Percentiles rank a stretch among this genome's conserved stretches.
These are phyloP conservation scores for Cajanus cajan DNA, from an alignment of 306 rosid genomes.

Conservation along the genomic window DNA sequence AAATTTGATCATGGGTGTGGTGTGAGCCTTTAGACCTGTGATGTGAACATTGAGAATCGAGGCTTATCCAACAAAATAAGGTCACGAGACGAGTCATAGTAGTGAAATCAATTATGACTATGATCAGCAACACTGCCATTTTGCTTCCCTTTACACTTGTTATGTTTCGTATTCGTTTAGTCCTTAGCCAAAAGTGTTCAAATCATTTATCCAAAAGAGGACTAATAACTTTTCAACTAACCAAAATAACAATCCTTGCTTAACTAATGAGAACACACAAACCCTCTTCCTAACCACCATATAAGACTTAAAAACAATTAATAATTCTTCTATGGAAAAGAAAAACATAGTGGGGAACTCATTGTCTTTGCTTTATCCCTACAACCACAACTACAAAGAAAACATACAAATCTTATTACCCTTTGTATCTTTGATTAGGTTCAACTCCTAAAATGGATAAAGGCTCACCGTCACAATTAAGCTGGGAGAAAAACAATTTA, in stretches of 20 bases:
- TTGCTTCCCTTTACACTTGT: constrained; percentile 23
- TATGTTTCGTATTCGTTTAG: constrained; percentile 23
- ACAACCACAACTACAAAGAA: background rate
- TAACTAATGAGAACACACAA: constrained; percentile 1
- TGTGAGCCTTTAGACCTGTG: constrained; percentile 23
- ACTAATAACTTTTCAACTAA: constrained; percentile 31
- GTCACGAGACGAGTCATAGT: background rate
- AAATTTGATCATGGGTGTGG: constrained; percentile 1
- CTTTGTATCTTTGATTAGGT: background rate
- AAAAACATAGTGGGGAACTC: constrained; percentile 29
- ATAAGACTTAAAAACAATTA: background rate
- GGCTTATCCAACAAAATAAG: background rate
- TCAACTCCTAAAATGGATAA: constrained; percentile 21
- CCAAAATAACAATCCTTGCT: constrained; percentile 18
- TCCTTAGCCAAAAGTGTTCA: constrained; percentile 21
- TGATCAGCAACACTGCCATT: constrained; percentile 22
- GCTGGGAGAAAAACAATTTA: background rate
- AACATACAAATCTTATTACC: background rate
- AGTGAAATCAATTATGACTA: constrained; percentile 33
- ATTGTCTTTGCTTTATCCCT: constrained; percentile 34
- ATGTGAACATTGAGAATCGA: background rate
- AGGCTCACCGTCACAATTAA: constrained; percentile 5
- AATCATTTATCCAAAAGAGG: constrained; percentile 35
- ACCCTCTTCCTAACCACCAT: background rate
- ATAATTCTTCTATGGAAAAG: constrained; percentile 9